Evolutionary conservation across 2,329 filamentous ascomycete species (phyloP), one percentile per base, ranked within the genome.

Genomic region (Exophiala mesophila): DNA sequence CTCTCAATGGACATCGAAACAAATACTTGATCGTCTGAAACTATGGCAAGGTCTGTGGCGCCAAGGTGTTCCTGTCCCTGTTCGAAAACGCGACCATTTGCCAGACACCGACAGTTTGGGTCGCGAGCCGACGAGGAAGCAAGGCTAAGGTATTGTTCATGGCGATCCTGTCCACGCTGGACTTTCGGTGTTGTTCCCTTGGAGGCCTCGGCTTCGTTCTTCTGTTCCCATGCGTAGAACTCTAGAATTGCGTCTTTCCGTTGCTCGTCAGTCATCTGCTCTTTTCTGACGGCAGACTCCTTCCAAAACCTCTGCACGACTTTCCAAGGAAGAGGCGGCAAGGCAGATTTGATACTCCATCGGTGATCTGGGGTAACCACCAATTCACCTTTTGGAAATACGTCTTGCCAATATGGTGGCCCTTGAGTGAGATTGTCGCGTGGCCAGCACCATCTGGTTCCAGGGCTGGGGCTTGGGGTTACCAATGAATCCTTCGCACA

Each of bases 221-320:
- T 17, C 28, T 38, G 19, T 28, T 10, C 6, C 6, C 26, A 6
- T 20, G 16, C 17, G 29, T 32, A 31, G 21, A 41, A 41, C n/a
- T 21, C 18, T 9, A 24, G 20, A 10, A 41, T 13, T 3, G 38
- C 38, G 18, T 19, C 19, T 10, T 24, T 32, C 16, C 38, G 19
- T 21, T 41, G 24, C 34, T 41, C 13, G 3, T 20, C 15, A 15
- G 38, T n/a, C 29, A 41, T 41, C n/a, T 34, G 19, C 8, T 30
- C 24, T 13, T 15, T 20, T 12, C n/a, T 21, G 21, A 7, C 24
- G 3, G 17, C 15, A 2, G 17, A 9, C 18, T 41, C 28, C 2
- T 18, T 10, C 5, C 16, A n/a, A 24, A 33, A 41, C 24, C 29
- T 21, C 8, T 21, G n/a, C 26, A 41, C 30, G 5, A 15, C 24